These are phyloP conservation scores for Cutaneotrichosporon sp. DNA, from an alignment of 1,284 basidiomycete genomes.

Conservation along the genomic window DNA sequence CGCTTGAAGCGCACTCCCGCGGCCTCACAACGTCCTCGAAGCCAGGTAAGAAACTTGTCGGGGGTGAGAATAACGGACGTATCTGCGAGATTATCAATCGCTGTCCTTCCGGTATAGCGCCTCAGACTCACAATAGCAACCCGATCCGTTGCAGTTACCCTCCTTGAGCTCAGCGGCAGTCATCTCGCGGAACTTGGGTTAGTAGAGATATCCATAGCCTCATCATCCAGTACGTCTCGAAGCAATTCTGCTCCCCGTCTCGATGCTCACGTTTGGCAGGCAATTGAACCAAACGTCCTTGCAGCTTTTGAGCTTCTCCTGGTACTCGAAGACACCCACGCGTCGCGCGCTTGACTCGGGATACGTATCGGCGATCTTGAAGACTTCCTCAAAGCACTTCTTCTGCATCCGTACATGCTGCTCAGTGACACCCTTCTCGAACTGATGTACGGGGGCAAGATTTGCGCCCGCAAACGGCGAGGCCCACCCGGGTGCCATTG, in stretches of 20 bases:
- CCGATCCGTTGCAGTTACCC: not conserved
- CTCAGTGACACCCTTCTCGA: not conserved
- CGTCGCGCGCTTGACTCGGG: not conserved
- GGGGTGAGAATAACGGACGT: conserved; percentile 3
- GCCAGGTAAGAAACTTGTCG: conserved; percentile 10
- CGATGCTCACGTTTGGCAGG: not conserved
- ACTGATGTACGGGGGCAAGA: not conserved
- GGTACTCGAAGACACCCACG: not conserved
- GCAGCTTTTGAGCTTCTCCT: not conserved
- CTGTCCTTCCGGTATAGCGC: not conserved
- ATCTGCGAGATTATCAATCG: not conserved
- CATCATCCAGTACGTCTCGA: no score
- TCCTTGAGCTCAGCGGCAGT: not conserved
- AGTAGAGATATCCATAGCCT: no score
- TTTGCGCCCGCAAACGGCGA: not conserved
- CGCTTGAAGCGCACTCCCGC: conserved; percentile 7
- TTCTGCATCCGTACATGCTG: not conserved
- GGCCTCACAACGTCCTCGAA: not conserved
- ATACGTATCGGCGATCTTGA: not conserved
- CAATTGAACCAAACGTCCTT: not conserved
- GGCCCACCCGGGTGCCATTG: not conserved
- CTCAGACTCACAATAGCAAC: not conserved
- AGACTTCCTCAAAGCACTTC: not conserved
- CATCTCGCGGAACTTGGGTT: not conserved
- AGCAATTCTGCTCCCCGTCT: no score